A percentile compares a stretch with the other conserved stretches of the same genome.
Conservation (phyloP, 2,329 filamentous ascomycete species). For the Macroventuria anomochaeta region DNA sequence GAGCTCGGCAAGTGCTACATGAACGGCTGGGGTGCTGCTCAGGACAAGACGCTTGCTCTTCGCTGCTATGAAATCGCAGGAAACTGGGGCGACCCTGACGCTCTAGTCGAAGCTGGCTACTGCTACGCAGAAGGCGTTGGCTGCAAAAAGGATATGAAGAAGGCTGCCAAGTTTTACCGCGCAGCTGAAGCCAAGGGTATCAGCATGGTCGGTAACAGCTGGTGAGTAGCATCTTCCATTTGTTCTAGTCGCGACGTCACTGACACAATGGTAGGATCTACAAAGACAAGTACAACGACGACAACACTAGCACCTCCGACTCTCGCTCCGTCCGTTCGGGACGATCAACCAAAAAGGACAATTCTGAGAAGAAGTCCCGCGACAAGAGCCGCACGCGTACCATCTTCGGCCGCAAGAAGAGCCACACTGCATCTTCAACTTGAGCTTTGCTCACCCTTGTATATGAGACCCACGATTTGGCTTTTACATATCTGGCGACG, state of each 20-base stretch:
- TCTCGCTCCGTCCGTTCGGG: conserved; percentile 55
- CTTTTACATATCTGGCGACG: conserved; percentile 39
- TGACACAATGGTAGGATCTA: conserved; percentile 73
- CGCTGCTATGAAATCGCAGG: conserved; percentile 97
- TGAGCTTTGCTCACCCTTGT: conserved; percentile 24
- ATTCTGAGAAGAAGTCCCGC: conserved; percentile 66
- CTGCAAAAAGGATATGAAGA: conserved; percentile 95
- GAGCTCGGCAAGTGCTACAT: conserved; percentile 96
- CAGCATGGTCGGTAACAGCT: conserved; percentile 98
- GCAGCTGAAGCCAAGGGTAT: conserved; percentile 91
- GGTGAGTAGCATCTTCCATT: conserved; percentile 67
- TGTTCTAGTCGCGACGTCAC: background rate
- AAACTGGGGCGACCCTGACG: conserved; percentile 93
- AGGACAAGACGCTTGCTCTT: conserved; percentile 86
- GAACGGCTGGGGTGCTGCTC: conserved; percentile 97
- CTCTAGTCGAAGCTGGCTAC: conserved; percentile 90
- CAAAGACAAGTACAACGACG: conserved; percentile 84
- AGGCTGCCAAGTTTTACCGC: conserved; percentile 88
- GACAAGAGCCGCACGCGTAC: conserved; percentile 78
- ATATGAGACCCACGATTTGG: conserved; percentile 45
- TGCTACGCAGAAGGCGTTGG: conserved; percentile 94
- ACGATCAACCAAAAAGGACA: conserved; percentile 52
- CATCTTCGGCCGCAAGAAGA: conserved; percentile 72
- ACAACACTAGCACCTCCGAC: conserved; percentile 39
- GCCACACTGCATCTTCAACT: conserved; percentile 28